Conservation (phyloP, 2,329 filamentous ascomycete species). For the Diaporthe sp. region DNA sequence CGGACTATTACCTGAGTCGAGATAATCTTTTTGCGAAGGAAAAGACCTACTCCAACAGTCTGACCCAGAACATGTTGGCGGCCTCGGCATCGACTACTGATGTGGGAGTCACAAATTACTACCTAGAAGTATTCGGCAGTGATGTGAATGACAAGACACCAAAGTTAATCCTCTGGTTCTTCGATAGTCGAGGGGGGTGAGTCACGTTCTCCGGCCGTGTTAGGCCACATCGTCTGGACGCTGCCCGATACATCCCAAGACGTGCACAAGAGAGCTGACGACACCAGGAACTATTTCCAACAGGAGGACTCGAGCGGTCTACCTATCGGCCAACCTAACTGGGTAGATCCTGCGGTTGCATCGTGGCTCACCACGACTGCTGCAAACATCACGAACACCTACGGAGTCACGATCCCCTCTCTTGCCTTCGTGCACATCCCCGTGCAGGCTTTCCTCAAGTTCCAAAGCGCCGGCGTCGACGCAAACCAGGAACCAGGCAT, state of each 20-base stretch:
- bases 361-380: constrained; percentile 59
- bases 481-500: constrained; percentile 58
- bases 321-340: constrained; percentile 50
- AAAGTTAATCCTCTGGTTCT: constrained; percentile 69
- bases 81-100: constrained; percentile 20
- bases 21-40: constrained; percentile 32
- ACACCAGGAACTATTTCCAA: constrained; percentile 6
- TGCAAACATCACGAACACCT: constrained; percentile 45
- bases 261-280: background rate
- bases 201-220: background rate
- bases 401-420: constrained; percentile 56
- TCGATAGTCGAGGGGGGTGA: constrained; percentile 65
- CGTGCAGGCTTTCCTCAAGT: constrained; percentile 48
- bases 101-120: constrained; percentile 37
- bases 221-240: background rate
- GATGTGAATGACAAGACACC: constrained; percentile 40
- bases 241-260: too few relatives aligned
- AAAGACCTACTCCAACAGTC: constrained; percentile 37
- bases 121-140: constrained; percentile 29
- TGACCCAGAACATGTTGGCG: constrained; percentile 36
- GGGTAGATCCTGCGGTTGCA: constrained; percentile 60
- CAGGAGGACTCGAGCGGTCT: constrained; percentile 43
- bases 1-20: constrained; percentile 60
- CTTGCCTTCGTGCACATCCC: constrained; percentile 66
- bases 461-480: constrained; percentile 52